Percentiles rank a stretch among this genome's conserved stretches.
phyloP scores from a whole-genome alignment of 257 asterid genomes.

The Scutellaria minor region DNA sequence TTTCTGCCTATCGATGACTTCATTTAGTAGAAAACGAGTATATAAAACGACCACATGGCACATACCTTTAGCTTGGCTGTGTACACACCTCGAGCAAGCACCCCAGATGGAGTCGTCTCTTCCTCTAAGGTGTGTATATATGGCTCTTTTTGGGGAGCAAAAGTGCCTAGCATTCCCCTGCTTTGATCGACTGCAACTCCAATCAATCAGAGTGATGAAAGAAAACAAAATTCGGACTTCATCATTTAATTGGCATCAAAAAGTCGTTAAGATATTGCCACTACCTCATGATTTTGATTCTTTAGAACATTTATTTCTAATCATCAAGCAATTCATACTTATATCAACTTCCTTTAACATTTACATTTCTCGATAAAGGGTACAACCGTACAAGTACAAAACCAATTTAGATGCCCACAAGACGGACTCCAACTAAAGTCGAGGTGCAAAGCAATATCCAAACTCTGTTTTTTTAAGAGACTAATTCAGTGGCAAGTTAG shows the following conservation, averaged over 20 bases:
- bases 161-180: conserved; percentile 80
- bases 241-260: neutral
- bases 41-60: neutral
- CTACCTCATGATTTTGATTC: neutral
- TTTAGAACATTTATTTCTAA: neutral
- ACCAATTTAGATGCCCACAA: neutral
- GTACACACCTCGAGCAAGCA: conserved; percentile 77
- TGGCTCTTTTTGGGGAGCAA: conserved; percentile 74
- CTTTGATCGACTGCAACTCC: conserved; percentile 65
- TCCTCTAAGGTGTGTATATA: conserved; percentile 67
- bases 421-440: neutral
- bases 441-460: neutral
- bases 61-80: conserved; percentile 67
- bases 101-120: conserved; percentile 81
- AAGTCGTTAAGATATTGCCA: neutral
- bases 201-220: conserved; percentile 13
- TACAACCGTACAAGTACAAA: neutral
- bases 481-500: no score
- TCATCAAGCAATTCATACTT: neutral
- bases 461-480: no score
- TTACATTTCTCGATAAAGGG: neutral
- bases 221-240: no score
- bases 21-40: neutral
- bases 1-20: neutral
- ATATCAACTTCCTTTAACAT: neutral